Evolutionary conservation across 1,139 yeast genomes (phyloP), one percentile per base, ranked within the genome.

Genomic region (Saccharomyces hybrid): DNA sequence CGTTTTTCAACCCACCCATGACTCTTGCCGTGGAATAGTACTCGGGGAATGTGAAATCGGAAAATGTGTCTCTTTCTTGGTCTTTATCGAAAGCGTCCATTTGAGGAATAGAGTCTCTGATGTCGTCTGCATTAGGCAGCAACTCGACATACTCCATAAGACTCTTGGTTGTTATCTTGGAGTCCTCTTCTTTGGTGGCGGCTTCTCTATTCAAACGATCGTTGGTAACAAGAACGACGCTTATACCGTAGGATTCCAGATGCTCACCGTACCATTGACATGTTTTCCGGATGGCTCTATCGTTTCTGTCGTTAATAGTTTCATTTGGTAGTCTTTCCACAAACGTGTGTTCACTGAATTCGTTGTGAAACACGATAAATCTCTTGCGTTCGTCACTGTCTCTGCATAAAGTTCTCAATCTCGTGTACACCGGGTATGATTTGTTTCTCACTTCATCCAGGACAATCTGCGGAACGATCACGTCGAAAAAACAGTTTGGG

Each of bases 341-440:
- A 68, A 78, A 87, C 0, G 97, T 89, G 11, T 78, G 81, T 60
- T 82, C 82, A 61, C 81, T 81, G 70, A 90, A 95, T 69, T 93
- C 99, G 71, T 95, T 95, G 71, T 95, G 98, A 71, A 88, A 93
- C 2, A 93, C 95, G 48, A 88, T 81, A 67, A 91, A 89, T 59
- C 98, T 76, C 70, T 93, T 95, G 50, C 82, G 88, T 56, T 86
- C 91, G 52, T 84, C 83, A 42, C 69, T 65, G 50, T 69, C 72
- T 47, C 70, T 63, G 16, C 89, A 84, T 49, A 95, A 74, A 4
- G 87, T 81, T 64, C 98, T 79, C 53, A 93, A 73, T 66, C 99
- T 78, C 64, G 87, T 85, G 68, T 91, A 95, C 29, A 91, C 84
- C 2, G 99, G 97, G 64, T 84, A 81, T 49, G 96, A 88, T 65